These are phyloP conservation scores for Schizosaccharomyces osmophilus DNA, from an alignment of 805 yeast species.

Conservation along the genomic window DNA sequence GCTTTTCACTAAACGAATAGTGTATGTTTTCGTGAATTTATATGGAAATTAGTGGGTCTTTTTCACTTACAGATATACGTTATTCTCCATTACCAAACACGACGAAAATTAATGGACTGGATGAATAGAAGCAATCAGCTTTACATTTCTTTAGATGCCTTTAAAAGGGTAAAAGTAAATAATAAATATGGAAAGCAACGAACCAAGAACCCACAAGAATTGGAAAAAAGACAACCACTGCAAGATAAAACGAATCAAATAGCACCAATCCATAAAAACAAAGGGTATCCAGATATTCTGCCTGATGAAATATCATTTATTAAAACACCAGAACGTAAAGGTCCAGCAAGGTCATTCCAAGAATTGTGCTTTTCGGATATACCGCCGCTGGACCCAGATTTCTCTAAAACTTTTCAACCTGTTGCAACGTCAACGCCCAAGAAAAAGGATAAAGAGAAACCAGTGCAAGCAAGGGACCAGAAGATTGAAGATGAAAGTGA, in stretches of 20 bases:
- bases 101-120: too few relatives aligned
- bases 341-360: background rate
- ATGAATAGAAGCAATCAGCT: too few relatives aligned
- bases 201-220: background rate
- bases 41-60: too few relatives aligned
- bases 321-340: background rate
- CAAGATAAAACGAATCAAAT: background rate
- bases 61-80: too few relatives aligned
- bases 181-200: background rate
- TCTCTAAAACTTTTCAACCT: background rate
- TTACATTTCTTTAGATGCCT: too few relatives aligned
- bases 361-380: too few relatives aligned
- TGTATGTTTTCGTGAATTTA: too few relatives aligned
- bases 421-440: background rate
- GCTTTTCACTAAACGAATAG: too few relatives aligned
- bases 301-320: background rate
- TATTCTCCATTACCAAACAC: too few relatives aligned
- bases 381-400: background rate
- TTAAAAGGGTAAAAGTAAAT: background rate
- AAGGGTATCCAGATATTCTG: background rate
- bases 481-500: too few relatives aligned
- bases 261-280: background rate
- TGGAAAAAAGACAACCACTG: background rate
- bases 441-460: background rate
- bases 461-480: too few relatives aligned